phyloP scores from a whole-genome alignment of 2,329 filamentous ascomycete species.

The Pestalotiopsis sp. region DNA sequence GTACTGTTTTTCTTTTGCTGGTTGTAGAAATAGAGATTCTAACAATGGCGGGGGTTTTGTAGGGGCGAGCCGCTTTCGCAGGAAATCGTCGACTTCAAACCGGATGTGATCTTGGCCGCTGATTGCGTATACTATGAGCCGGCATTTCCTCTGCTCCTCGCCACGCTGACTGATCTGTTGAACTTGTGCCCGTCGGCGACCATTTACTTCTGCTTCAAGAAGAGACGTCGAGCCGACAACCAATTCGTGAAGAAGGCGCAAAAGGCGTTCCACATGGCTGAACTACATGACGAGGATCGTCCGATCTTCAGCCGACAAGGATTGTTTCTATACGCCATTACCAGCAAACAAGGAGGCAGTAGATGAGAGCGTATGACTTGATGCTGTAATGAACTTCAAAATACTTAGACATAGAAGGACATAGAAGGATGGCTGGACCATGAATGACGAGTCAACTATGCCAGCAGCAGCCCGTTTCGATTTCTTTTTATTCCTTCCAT shows the following conservation, averaged over 20 bases:
- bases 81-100: constrained; percentile 57
- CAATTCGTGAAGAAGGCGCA: constrained; percentile 73
- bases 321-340: constrained; percentile 64
- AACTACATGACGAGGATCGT: constrained; percentile 64
- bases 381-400: not conserved
- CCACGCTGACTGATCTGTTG: constrained; percentile 76
- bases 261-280: constrained; percentile 66
- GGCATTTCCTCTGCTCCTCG: constrained; percentile 83
- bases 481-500: not conserved
- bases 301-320: constrained; percentile 58
- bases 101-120: constrained; percentile 86
- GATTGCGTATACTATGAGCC: constrained; percentile 98
- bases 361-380: constrained; percentile 13
- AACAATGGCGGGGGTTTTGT: constrained; percentile 18
- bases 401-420: not conserved
- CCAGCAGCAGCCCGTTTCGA: not conserved
- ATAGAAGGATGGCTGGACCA: not conserved
- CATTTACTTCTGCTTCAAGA: constrained; percentile 91
- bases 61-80: constrained; percentile 65
- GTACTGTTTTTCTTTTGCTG: not conserved
- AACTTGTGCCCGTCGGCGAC: constrained; percentile 67
- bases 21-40: constrained; percentile 13
- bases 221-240: constrained; percentile 78
- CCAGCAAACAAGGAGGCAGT: constrained; percentile 30
- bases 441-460: not conserved